phyloP scores from a whole-genome alignment of 1,139 yeast genomes.

The Geotrichum australiense region DNA sequence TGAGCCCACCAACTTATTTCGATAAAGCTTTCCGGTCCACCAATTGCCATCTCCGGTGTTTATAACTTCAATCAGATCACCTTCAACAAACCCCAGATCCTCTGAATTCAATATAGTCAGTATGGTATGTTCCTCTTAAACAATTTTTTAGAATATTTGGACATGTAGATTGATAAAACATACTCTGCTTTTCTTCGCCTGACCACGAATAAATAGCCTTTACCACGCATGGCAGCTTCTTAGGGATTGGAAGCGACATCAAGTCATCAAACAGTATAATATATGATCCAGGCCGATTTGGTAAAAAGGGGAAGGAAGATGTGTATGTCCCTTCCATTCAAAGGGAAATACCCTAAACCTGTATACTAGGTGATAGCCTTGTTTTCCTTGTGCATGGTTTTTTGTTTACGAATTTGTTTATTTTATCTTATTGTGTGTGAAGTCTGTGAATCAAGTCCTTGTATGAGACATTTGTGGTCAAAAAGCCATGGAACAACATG shows the following conservation, averaged over 20 bases:
- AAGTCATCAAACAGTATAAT: too few species aligned
- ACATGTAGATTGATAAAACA: slow-evolving; percentile 7
- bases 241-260: slow-evolving; percentile 12
- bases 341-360: too few species aligned
- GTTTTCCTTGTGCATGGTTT: too few species aligned
- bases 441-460: too few species aligned
- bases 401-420: too few species aligned
- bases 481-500: too few species aligned
- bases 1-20: slow-evolving; percentile 77
- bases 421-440: too few species aligned
- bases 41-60: slow-evolving; percentile 80
- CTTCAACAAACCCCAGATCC: slow-evolving; percentile 89
- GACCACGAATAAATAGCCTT: slow-evolving; percentile 81
- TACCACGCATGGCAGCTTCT: slow-evolving; percentile 54
- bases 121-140: background rate
- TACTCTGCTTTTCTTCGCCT: slow-evolving; percentile 55
- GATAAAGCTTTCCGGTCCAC: slow-evolving; percentile 78
- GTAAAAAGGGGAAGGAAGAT: too few species aligned
- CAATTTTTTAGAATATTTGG: background rate
- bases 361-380: too few species aligned
- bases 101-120: slow-evolving; percentile 33
- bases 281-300: too few species aligned
- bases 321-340: too few species aligned
- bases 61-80: slow-evolving; percentile 79
- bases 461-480: too few species aligned